Evolutionary conservation across 345 rosid genomes (phyloP).

Genomic region (Gossypium anomalum): DNA sequence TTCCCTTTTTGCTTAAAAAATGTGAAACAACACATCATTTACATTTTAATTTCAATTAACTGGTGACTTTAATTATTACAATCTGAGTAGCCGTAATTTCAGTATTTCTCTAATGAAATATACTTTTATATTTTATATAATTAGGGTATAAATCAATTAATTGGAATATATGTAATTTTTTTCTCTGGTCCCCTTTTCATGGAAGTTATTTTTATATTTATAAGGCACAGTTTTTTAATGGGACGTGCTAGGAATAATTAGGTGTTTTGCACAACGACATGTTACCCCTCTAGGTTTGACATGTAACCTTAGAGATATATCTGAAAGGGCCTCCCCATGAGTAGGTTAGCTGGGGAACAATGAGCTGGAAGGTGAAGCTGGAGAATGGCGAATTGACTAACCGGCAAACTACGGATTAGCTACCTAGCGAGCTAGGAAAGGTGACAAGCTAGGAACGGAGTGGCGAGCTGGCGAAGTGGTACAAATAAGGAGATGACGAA

Average conservation of each 20-base stretch:
- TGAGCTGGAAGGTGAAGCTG: too few species aligned
- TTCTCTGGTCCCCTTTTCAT: too few species aligned
- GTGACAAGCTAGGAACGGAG: too few species aligned
- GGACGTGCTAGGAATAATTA: fast-evolving
- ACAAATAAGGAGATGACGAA: too few species aligned
- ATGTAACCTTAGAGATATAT: too few species aligned
- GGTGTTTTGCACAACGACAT: too few species aligned
- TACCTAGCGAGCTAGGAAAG: too few species aligned
- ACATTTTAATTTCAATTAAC: background rate
- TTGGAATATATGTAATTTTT: background rate
- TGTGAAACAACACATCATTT: background rate
- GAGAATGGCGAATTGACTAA: too few species aligned
- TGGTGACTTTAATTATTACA: background rate
- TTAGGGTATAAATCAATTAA: background rate
- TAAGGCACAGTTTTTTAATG: fast-evolving
- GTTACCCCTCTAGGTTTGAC: fast-evolving
- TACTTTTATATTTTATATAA: background rate
- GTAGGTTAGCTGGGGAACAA: fast-evolving
- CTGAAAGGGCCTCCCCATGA: too few species aligned
- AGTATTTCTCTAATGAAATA: background rate
- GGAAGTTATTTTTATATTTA: too few species aligned
- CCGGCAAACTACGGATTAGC: fast-evolving
- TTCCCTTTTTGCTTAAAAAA: background rate
- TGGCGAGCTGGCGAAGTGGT: too few species aligned
- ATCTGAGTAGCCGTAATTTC: background rate